phyloP scores from a whole-genome alignment of 2,329 filamentous ascomycete species.

The Aspergillus latus region DNA sequence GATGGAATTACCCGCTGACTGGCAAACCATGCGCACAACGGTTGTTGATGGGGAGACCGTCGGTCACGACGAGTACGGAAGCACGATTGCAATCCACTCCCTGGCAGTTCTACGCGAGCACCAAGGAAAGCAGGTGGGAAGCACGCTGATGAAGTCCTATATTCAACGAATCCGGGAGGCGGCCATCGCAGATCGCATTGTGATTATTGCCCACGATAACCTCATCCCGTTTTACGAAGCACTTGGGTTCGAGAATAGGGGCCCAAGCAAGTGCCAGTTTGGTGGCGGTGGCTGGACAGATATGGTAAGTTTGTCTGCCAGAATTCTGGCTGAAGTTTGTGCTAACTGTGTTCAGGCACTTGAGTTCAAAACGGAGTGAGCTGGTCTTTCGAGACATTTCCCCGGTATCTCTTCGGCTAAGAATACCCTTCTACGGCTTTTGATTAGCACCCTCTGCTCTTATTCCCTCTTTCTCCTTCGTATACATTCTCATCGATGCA shows the following conservation, averaged over 20 bases:
- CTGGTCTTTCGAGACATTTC: not conserved
- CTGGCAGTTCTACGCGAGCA: constrained; percentile 77
- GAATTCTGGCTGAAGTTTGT: not conserved
- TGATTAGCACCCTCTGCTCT: constrained; percentile 13
- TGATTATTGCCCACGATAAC: constrained; percentile 73
- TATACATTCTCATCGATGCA: constrained; percentile 21
- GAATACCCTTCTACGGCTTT: constrained; percentile 11
- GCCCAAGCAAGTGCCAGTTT: constrained; percentile 68
- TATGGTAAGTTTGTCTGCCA: constrained; percentile 58
- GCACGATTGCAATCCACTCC: constrained; percentile 78
- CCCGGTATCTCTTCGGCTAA: not conserved
- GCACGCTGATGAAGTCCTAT: constrained; percentile 72
- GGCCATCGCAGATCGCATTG: constrained; percentile 68
- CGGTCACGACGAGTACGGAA: constrained; percentile 71
- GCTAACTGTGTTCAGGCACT: constrained; percentile 26
- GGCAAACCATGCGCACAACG: constrained; percentile 52
- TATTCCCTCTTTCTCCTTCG: constrained; percentile 17
- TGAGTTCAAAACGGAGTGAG: constrained; percentile 28
- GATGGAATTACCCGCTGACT: constrained; percentile 72
- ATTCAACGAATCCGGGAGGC: constrained; percentile 72
- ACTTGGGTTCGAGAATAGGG: constrained; percentile 70
- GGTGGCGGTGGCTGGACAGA: constrained; percentile 80
- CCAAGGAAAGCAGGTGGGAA: constrained; percentile 72
- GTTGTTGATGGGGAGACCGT: constrained; percentile 46
- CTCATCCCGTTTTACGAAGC: constrained; percentile 73